Evolutionary conservation across 1,139 yeast species (phyloP).

Genomic region (Taphrina pruni): DNA sequence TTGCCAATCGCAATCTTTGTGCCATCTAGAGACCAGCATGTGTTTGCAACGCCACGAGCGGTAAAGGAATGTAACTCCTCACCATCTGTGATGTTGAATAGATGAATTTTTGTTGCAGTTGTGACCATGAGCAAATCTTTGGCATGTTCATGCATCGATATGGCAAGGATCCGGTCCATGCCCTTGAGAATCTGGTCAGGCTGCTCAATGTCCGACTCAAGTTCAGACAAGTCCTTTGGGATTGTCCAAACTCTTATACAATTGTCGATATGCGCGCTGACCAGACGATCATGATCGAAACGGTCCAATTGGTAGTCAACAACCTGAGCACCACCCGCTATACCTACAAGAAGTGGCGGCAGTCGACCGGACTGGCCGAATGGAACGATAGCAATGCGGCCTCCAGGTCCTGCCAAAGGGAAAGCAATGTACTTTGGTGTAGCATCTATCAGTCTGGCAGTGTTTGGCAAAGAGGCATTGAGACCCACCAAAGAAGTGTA

Average conservation of each 20-base stretch:
- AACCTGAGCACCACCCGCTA: constrained; percentile 35
- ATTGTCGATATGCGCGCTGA: constrained; percentile 36
- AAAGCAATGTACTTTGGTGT: constrained; percentile 18
- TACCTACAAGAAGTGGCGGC: constrained; percentile 27
- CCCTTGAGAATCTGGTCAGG: constrained; percentile 31
- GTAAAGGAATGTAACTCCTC: constrained; percentile 10
- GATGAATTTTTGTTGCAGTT: constrained; percentile 27
- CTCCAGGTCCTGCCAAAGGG: constrained; percentile 38
- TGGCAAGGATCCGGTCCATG: constrained; percentile 31
- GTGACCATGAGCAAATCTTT: constrained; percentile 32
- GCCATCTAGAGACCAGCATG: constrained; percentile 37
- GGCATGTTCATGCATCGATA: constrained; percentile 18
- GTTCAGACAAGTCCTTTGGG: constrained; percentile 17
- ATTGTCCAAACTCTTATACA: constrained; percentile 28
- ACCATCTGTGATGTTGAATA: constrained; percentile 15
- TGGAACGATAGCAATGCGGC: constrained; percentile 24
- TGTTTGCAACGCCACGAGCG: constrained; percentile 22
- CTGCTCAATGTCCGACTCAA: constrained; percentile 29
- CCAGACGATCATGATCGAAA: constrained; percentile 21
- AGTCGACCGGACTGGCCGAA: constrained; percentile 22
- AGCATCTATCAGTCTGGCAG: constrained; percentile 36
- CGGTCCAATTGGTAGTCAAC: constrained; percentile 35
- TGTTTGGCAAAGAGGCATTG: constrained; percentile 36
- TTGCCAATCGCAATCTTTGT: constrained; percentile 32
- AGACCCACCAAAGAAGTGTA: constrained; percentile 34